Conservation (phyloP, 2,329 filamentous ascomycete genomes). For the Cryphonectria carpinicola region DNA sequence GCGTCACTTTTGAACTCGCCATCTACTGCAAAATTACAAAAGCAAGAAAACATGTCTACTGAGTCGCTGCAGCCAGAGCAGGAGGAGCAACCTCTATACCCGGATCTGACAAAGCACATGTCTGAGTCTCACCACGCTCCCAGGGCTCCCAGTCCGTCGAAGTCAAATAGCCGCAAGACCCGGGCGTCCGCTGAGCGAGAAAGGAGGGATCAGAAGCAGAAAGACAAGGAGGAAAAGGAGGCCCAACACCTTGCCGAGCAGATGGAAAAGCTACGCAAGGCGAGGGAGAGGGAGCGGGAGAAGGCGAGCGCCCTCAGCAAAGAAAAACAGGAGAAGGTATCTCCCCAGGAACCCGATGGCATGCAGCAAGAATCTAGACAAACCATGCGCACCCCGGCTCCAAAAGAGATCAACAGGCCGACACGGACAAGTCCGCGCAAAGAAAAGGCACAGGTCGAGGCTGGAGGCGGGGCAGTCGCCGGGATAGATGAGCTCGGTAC, state of each 20-base stretch:
- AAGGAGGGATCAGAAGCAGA: conserved; percentile 64
- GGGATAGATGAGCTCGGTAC: conserved; percentile 38
- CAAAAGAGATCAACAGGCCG: conserved; percentile 49
- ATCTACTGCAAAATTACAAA: conserved; percentile 50
- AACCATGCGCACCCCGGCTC: conserved; percentile 35
- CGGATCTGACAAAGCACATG: conserved; percentile 48
- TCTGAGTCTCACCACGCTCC: conserved; percentile 37
- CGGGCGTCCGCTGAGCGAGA: conserved; percentile 65
- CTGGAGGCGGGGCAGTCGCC: conserved; percentile 40
- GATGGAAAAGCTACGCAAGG: conserved; percentile 66
- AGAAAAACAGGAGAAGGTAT: conserved; percentile 57
- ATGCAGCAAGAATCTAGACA: conserved; percentile 59
- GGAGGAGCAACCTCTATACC: conserved; percentile 46
- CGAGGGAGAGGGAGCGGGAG: conserved; percentile 70
- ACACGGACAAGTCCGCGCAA: conserved; percentile 58
- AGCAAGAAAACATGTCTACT: conserved; percentile 50
- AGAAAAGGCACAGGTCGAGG: conserved; percentile 39
- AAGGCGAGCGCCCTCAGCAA: conserved; percentile 65
- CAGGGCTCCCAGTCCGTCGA: conserved; percentile 48
- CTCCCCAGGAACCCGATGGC: conserved; percentile 54
- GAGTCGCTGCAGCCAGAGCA: conserved; percentile 47
- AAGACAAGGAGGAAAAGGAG: conserved; percentile 64
- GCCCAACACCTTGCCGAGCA: conserved; percentile 64
- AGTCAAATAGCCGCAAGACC: conserved; percentile 52
- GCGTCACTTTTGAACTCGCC: conserved; percentile 57